phyloP scores from a whole-genome alignment of 2,329 filamentous ascomycete genomes.

The Nothophaeocryptopus gaeumannii region DNA sequence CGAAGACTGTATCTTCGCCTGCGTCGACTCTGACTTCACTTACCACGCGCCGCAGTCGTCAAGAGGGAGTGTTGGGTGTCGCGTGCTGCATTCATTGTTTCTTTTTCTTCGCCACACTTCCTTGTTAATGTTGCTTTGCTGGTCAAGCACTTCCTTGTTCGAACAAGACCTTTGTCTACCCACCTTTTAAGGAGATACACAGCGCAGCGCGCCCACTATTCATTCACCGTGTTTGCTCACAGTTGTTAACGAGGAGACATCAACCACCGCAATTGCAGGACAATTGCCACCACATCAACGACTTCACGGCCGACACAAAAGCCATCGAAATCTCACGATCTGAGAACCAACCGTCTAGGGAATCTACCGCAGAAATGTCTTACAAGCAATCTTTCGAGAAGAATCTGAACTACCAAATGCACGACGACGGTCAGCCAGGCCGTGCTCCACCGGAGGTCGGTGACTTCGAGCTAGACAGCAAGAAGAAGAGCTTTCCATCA shows the following conservation, averaged over 20 bases:
- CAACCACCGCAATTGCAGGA: slow-evolving; percentile 12
- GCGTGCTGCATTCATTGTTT: slow-evolving; percentile 5
- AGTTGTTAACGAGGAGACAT: slow-evolving; percentile 11
- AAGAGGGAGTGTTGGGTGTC: neutral
- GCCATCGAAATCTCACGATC: neutral
- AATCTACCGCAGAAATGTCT: slow-evolving; percentile 19
- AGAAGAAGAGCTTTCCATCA: slow-evolving; percentile 11
- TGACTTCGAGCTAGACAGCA: slow-evolving; percentile 17
- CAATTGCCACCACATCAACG: slow-evolving; percentile 21
- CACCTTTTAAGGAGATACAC: neutral
- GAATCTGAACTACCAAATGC: slow-evolving; percentile 34
- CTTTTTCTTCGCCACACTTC: slow-evolving; percentile 9
- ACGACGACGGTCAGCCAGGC: slow-evolving; percentile 22
- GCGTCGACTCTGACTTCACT: neutral
- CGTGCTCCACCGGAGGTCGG: slow-evolving; percentile 22
- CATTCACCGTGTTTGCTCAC: slow-evolving; percentile 5
- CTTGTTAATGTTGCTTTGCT: slow-evolving; percentile 16
- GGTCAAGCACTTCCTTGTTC: slow-evolving; percentile 14
- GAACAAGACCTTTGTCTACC: slow-evolving; percentile 5
- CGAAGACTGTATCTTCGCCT: neutral
- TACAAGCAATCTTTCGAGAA: slow-evolving; percentile 34
- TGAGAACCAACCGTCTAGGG: neutral
- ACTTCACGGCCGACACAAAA: slow-evolving; percentile 9
- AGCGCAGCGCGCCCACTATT: slow-evolving; percentile 13
- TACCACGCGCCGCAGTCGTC: neutral